Base-by-base conservation (phyloP, 345 rosid genomes). In the Murraya koenigii region DNA sequence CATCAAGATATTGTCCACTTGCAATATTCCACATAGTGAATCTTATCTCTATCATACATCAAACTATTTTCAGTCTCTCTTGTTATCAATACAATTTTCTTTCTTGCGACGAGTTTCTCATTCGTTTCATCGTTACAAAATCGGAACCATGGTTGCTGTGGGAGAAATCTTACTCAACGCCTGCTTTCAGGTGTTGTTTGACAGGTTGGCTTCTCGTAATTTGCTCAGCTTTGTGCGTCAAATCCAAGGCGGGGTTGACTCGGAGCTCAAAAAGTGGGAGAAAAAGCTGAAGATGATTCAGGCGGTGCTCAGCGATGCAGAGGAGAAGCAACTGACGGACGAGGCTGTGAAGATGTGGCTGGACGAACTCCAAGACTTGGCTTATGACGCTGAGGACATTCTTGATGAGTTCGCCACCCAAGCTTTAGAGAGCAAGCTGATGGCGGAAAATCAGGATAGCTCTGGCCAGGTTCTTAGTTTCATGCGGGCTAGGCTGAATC, bases 321-420 rank as follows among this genome's bases (percentile, higher is more conserved):
- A 62, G 39, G 75, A 71, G 30, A 71, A 55, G 63, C 63, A 54
- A 25, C 14, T 32, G 61, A 71, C 4, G 2, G 7, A 54, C 8
- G 5, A 7, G 14, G 44, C 63, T 5, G 74, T 71, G 62, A 54
- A 71, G 49, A 71, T 22, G 7, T 71, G 75, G 75, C 26, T 71
- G 3, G 64, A 71, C 6, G 49, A 56, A 0, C 75, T 71, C 30
- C 75, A 33, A 35, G 63, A 56, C 52, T 5, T 72, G 47, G 49
- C 75, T 20, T 71, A 71, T 33, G 74, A 70, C 10, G 61, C 26
- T n/a, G 74, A 70, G 74, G 74, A 70, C 25, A 44, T 68, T 30
- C 54, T 70, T 23, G 74, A 70, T 70, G 74, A 28, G 39, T 70
- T 47, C 14, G 39, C 74, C 2, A 70, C 74, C 7, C 39, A 70